Base-by-base conservation (phyloP, 2,329 filamentous ascomycete genomes). In the Sarocladiaceae sp. region DNA sequence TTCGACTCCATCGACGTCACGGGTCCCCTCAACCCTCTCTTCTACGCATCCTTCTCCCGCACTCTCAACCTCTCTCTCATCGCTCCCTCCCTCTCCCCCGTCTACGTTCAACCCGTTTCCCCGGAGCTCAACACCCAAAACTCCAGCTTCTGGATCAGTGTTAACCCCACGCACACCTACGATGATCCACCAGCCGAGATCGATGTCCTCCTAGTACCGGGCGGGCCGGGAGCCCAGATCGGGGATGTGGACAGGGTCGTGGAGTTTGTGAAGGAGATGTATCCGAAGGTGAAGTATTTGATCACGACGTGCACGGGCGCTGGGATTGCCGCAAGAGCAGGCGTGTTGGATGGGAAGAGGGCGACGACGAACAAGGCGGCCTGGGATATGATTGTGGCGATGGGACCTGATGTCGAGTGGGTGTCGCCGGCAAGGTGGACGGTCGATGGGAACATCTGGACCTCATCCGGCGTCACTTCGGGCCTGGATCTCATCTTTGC, bases 281-380 rank as follows among this genome's bases (percentile, higher is more conserved):
- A 29, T 29, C 45, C 73, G 0, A 59, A 58, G 3, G 55, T 83
- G 19, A 62, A 72, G 50, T 75, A 76, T 50, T 54, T 83, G 11
- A 65, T 87, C 33, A 83, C 80, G 0, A 70, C 87, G 2, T 87
- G 83, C 58, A 87, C 80, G 2, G 83, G 83, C 0, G 68, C 76
- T 4, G 72, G 72, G 3, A 59, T 84, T 4, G 68, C 76, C 0
- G 82, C 82, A 0, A 62, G 66, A 33, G 66, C 80, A 0, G 82
- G 82, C 0, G 58, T 84, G 2, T 57, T 88, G 23, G 71, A 85
- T 48, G 76, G 78, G 0, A 67, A 64, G 48, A 63, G 68, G 13
- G 83, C 80, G 3, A 87, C 83, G 3, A 82, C 78, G 13, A 87
- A 86, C 56, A 87, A 86, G 60, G 59, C 59, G 6, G 67, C 70